Evolutionary conservation across 305 asterid species (phyloP), one percentile per base, ranked within the genome.

Genomic region (Stenogyne calaminthoides): DNA sequence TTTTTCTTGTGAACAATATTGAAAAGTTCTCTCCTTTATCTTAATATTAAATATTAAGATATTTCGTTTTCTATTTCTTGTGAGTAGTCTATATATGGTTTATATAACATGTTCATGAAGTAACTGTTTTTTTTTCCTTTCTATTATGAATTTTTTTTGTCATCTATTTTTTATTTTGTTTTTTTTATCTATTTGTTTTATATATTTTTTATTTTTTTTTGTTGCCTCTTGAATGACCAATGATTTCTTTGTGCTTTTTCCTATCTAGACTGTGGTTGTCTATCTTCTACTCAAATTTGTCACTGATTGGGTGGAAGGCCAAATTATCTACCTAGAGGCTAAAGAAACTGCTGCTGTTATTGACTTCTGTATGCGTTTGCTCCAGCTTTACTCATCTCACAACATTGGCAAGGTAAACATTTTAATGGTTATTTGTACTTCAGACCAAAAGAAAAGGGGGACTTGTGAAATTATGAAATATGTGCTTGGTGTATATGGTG

Each of bases 251-350:
- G 60, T 67, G 49, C 36, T 39, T 80, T 75, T 49, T 36, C 73
- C n/a, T 57, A 54, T 80, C 76, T 75, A 95, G 99, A 80, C 89
- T 80, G 75, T 83, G 77, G 89, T 95, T 70, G 89, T 95, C 86
- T 95, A 95, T 85, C 93, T 88, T 80, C 84, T 95, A 59, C 97
- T 95, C 84, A 95, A 87, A 83, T 92, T 87, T 83, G 98, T 88
- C 61, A 89, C 91, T 70, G 90, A 88, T 75, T 95, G 98, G 99
- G 96, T 95, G 84, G 95, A 86, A 32, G 97, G 95, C 70, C 99
- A 95, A 90, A 92, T 95, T 77, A 85, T 75, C 84, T 87, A 88
- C 88, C 82, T 95, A 65, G 98, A 95, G 83, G 92, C 96, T 75
- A 97, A 79, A 76, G 99, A 95, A 88, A 95, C 98, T 73, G 93